Conservation (phyloP, 1,139 yeast genomes). For the Eremothecium gossypii region DNA sequence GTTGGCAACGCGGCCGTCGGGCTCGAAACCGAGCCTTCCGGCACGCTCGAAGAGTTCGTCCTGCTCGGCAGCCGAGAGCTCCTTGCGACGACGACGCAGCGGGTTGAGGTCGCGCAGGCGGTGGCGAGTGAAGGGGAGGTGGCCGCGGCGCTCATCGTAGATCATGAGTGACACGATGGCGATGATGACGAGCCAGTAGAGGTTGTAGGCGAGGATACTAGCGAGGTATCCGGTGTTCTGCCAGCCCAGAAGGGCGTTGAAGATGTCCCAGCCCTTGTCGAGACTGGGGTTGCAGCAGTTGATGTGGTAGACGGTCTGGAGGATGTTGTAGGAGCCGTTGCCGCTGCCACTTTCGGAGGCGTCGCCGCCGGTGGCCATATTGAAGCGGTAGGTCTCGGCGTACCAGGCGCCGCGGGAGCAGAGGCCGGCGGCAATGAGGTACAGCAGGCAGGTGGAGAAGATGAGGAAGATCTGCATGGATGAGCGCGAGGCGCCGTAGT, state of each 20-base stretch:
- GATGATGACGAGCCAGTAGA: conserved; percentile 69
- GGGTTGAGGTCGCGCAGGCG: conserved; percentile 55
- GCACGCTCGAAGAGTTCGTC: conserved; percentile 44
- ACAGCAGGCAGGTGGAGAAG: conserved; percentile 70
- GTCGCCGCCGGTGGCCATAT: conserved; percentile 69
- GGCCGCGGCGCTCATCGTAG: conserved; percentile 61
- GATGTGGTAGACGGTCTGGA: conserved; percentile 78
- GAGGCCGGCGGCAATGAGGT: conserved; percentile 79
- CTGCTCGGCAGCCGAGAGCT: conserved; percentile 45
- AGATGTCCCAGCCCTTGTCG: conserved; percentile 90
- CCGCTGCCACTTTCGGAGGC: conserved; percentile 86
- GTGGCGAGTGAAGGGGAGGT: conserved; percentile 49
- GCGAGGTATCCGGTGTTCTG: conserved; percentile 88
- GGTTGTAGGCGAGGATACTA: conserved; percentile 71
- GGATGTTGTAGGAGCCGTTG: conserved; percentile 80
- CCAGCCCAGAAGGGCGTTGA: conserved; percentile 83
- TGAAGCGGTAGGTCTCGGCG: conserved; percentile 59
- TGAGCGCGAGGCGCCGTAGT: conserved; percentile 62
- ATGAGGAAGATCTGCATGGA: conserved; percentile 75
- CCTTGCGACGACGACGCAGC: conserved; percentile 59
- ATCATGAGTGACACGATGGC: conserved; percentile 48
- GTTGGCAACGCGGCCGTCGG: conserved; percentile 19
- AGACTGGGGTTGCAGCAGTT: conserved; percentile 87
- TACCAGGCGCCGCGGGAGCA: conserved; percentile 88
- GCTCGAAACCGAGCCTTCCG: conserved; percentile 31